Conservation (phyloP, 495 filamentous ascomycete species). For the Cladorrhinum samala region DNA sequence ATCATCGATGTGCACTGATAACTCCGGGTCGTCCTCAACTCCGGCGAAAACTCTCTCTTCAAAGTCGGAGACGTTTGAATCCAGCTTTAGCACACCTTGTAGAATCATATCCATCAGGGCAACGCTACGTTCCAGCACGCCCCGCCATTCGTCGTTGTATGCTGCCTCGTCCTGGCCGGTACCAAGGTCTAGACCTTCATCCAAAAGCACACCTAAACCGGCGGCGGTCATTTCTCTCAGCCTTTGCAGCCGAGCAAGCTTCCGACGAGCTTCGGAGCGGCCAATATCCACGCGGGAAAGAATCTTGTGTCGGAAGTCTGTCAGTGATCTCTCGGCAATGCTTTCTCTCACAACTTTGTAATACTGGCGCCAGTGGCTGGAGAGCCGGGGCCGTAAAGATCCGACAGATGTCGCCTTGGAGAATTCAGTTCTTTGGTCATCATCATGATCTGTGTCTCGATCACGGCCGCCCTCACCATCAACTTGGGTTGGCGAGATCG, state of each 20-base stretch:
- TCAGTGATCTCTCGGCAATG: constrained; percentile 55
- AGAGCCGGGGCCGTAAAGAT: constrained; percentile 20
- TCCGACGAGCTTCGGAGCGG: constrained; percentile 62
- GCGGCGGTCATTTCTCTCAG: constrained; percentile 75
- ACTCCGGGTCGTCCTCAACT: constrained; percentile 55
- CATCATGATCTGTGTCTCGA: too few species aligned
- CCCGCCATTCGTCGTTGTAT: constrained; percentile 59
- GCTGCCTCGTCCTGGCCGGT: constrained; percentile 31
- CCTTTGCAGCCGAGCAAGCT: constrained; percentile 57
- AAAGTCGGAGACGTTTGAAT: constrained; percentile 58
- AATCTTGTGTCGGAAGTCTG: constrained; percentile 53
- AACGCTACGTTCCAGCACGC: constrained; percentile 63
- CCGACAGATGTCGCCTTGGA: not conserved
- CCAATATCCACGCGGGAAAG: constrained; percentile 65
- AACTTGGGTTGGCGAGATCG: not conserved
- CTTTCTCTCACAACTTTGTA: constrained; percentile 72
- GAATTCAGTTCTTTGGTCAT: not conserved
- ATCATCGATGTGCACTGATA: constrained; percentile 38
- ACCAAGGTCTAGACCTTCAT: constrained; percentile 65
- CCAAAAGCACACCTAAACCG: constrained; percentile 77
- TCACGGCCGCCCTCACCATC: not conserved
- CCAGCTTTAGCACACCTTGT: constrained; percentile 47
- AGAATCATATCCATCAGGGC: constrained; percentile 77
- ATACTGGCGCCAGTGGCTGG: constrained; percentile 64
- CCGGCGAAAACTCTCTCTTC: constrained; percentile 63